A percentile compares a stretch with the other conserved stretches of the same genome.
Conservation (phyloP, 345 rosid species). For the Populus nigra region DNA sequence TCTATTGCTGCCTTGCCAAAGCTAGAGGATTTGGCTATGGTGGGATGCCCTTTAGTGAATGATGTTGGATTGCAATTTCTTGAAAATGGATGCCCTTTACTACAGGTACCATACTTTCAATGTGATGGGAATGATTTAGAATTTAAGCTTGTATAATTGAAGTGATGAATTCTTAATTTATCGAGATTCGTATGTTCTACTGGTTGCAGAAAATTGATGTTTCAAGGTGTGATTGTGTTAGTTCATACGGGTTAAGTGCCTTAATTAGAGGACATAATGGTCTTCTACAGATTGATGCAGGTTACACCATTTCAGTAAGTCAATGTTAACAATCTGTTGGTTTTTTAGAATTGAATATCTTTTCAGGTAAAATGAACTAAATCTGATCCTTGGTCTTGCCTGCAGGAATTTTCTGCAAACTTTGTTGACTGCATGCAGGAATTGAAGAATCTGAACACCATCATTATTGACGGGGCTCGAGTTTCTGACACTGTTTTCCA, state of each 20-base stretch:
- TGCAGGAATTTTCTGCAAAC: conserved; percentile 53
- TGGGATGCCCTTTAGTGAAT: conserved; percentile 58
- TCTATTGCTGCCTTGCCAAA: conserved; percentile 59
- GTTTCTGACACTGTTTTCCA: conserved; percentile 49
- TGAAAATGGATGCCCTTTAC: conserved; percentile 57
- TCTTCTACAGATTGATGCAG: conserved; percentile 55
- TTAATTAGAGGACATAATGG: conserved; percentile 54
- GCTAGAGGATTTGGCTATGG: conserved; percentile 62
- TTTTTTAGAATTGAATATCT: not conserved
- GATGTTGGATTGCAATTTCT: conserved; percentile 62
- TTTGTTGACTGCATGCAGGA: conserved; percentile 41
- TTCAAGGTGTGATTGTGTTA: conserved; percentile 71
- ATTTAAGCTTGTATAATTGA: not conserved
- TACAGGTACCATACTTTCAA: conserved; percentile 47
- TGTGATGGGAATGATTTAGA: not conserved
- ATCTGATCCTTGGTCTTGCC: conserved; percentile 6
- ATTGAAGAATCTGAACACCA: conserved; percentile 54
- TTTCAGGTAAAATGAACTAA: not conserved
- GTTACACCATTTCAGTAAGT: conserved; percentile 71
- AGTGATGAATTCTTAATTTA: not conserved
- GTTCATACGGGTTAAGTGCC: conserved; percentile 49
- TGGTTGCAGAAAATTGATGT: conserved; percentile 58
- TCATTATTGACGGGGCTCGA: conserved; percentile 61
- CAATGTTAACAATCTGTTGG: conserved; percentile 1
- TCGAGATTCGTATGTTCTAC: not conserved